Percentiles rank a stretch among this genome's conserved stretches.
Evolutionary conservation across 495 filamentous ascomycete species (phyloP).

Genomic region (Podospora tetraspora): DNA sequence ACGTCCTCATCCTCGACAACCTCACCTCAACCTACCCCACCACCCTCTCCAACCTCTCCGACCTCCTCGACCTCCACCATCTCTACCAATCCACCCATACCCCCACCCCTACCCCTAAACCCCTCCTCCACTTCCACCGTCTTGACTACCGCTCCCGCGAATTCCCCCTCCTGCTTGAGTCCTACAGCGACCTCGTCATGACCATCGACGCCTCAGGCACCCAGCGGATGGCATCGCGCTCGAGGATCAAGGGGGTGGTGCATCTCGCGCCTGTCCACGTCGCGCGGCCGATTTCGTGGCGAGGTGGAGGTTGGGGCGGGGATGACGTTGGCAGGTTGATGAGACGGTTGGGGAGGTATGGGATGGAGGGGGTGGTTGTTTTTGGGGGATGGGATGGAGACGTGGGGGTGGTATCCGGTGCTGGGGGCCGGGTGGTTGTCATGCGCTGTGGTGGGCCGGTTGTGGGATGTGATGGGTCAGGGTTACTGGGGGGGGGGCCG

Average conservation of each 20-base stretch:
- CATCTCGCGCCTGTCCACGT: conserved; percentile 45
- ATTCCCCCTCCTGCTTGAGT: conserved; percentile 24
- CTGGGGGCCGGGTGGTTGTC: neutral
- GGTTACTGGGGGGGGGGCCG: neutral
- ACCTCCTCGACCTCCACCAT: conserved; percentile 42
- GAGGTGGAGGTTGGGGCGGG: neutral
- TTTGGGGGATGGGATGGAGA: neutral
- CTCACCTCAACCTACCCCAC: conserved; percentile 54
- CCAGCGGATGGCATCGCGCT: conserved; percentile 39
- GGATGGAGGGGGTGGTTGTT: neutral
- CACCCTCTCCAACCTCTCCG: conserved; percentile 50
- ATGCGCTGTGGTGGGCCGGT: neutral
- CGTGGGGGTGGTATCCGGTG: neutral
- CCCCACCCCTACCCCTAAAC: conserved; percentile 37
- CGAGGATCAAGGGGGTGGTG: conserved; percentile 55
- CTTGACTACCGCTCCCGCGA: conserved; percentile 51
- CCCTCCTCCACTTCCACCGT: conserved; percentile 49
- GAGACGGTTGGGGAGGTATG: neutral
- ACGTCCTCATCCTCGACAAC: conserved; percentile 57
- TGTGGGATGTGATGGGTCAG: neutral
- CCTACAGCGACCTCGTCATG: conserved; percentile 28
- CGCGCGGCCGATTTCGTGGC: neutral
- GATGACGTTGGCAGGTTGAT: neutral
- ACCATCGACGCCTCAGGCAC: conserved; percentile 39
- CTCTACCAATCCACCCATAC: conserved; percentile 29